phyloP scores from a whole-genome alignment of 805 yeast species.

The Metschnikowia lachancei region DNA sequence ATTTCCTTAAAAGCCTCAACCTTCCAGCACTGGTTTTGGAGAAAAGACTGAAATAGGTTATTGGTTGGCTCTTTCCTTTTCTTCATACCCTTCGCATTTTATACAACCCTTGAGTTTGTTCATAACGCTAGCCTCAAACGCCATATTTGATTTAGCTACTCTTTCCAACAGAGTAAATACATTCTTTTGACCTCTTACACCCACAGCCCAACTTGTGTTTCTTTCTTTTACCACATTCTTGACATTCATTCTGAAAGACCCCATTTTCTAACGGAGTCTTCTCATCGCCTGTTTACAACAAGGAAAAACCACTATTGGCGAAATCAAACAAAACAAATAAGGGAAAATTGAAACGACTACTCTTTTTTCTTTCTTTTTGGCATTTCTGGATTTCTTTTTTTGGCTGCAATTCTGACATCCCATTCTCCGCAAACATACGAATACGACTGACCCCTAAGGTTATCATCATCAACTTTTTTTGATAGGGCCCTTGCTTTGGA shows the following conservation, averaged over 20 bases:
- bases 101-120: background rate
- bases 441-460: conserved; percentile 3
- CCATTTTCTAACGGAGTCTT: background rate
- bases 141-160: background rate
- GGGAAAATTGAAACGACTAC: background rate
- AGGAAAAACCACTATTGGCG: background rate
- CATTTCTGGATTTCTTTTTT: conserved; percentile 3
- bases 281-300: background rate
- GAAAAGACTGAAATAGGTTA: background rate
- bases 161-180: background rate
- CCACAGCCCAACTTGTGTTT: conserved; percentile 3
- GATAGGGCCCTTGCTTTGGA: background rate
- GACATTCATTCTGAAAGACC: background rate
- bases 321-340: background rate
- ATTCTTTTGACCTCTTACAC: background rate
- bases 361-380: background rate
- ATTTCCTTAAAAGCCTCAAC: conserved; percentile 8
- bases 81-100: background rate
- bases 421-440: conserved; percentile 5
- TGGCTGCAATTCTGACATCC: conserved; percentile 10
- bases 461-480: background rate
- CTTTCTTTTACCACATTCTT: background rate
- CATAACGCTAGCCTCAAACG: background rate
- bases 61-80: background rate
- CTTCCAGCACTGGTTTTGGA: background rate